A percentile compares a stretch with the other conserved stretches of the same genome.
Conservation (phyloP, 1,284 basidiomycete species). For the Xerocomus minutiporus region DNA sequence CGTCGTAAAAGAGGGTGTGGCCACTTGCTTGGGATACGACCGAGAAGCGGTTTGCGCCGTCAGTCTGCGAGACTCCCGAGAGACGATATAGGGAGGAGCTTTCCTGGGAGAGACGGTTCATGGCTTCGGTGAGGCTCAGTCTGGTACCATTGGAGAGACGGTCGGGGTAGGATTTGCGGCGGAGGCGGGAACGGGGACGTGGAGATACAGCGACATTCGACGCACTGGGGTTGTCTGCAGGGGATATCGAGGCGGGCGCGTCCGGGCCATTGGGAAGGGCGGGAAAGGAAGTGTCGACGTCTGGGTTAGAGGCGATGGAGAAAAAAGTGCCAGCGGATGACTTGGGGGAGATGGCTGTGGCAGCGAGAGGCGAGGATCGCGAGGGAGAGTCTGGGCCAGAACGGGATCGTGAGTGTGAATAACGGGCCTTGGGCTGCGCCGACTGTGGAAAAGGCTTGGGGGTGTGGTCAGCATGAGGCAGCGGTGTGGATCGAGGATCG, state of each 20-base stretch:
- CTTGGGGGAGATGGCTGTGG: slow-evolving; percentile 24
- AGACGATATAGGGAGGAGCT: slow-evolving; percentile 3
- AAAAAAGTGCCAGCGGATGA: slow-evolving; percentile 29
- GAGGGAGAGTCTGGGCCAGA: slow-evolving; percentile 20
- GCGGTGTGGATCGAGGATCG: slow-evolving; percentile 8
- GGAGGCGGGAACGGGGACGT: slow-evolving; percentile 20
- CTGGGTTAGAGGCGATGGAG: slow-evolving; percentile 17
- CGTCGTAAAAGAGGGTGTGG: slow-evolving; percentile 27
- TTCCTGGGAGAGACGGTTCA: slow-evolving; percentile 29
- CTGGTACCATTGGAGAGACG: slow-evolving; percentile 21
- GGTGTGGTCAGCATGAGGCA: slow-evolving; percentile 3
- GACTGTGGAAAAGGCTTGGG: slow-evolving; percentile 6
- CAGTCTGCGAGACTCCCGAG: slow-evolving; percentile 12
- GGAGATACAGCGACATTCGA: slow-evolving; percentile 4
- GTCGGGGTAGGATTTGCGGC: slow-evolving; percentile 28
- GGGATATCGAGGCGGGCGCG: neutral
- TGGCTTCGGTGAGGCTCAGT: slow-evolving; percentile 29
- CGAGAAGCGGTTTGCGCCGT: slow-evolving; percentile 20
- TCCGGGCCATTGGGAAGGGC: neutral
- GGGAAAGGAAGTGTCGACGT: slow-evolving; percentile 10
- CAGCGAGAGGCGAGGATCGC: slow-evolving; percentile 13
- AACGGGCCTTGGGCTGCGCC: slow-evolving; percentile 2
- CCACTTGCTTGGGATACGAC: slow-evolving; percentile 24
- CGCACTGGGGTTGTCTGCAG: neutral
- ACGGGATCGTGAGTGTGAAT: slow-evolving; percentile 10